These are phyloP conservation scores for Cryptococcus hybrid DNA, from an alignment of 1,284 basidiomycete species.

Conservation along the genomic window DNA sequence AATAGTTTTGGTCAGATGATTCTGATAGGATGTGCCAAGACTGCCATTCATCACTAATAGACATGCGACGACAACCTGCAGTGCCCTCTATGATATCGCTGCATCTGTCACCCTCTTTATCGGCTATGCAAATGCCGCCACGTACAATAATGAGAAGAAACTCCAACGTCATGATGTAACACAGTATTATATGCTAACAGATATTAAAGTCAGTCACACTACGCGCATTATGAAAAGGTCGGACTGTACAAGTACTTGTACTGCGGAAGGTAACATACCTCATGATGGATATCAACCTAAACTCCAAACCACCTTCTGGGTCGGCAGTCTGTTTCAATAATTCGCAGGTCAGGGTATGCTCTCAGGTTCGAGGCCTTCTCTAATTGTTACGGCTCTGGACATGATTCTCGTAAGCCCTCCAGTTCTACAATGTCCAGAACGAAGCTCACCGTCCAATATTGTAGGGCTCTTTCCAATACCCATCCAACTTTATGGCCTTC, in stretches of 20 bases:
- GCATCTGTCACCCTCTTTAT: no score
- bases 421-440: not conserved
- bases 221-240: no score
- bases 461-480: constrained; percentile 30
- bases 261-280: constrained; percentile 22
- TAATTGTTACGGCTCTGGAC: constrained; percentile 20
- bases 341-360: constrained; percentile 36
- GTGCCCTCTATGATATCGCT: constrained; percentile 4
- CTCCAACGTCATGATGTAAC: no score
- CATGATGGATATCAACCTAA: constrained; percentile 44
- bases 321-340: constrained; percentile 34
- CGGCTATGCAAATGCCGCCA: no score
- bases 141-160: no score
- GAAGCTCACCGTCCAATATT: constrained; percentile 4
- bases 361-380: constrained; percentile 19
- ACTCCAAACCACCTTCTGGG: constrained; percentile 38
- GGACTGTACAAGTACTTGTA: no score
- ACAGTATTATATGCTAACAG: no score
- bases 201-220: no score
- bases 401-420: no score
- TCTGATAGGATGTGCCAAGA: no score
- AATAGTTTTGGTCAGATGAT: no score
- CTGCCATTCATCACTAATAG: no score
- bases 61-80: constrained; percentile 11
- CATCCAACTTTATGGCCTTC: constrained; percentile 22